Conservation (phyloP, 148 eudicot species). For the Rhododendron simsii region DNA sequence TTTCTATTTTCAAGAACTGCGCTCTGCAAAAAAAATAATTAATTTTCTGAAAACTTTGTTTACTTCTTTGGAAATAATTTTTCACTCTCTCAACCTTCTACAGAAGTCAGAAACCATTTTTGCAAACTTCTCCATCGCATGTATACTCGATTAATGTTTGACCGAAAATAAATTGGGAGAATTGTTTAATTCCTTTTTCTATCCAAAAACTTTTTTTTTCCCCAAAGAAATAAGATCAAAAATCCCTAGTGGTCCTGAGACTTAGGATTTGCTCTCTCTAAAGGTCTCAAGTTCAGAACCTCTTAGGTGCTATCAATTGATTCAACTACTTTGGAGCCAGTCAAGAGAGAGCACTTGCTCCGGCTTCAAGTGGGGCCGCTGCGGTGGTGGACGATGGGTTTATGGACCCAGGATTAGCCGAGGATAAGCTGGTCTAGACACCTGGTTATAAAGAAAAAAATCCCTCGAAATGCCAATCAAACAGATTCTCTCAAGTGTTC, state of each 20-base stretch:
- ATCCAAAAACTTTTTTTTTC: neutral
- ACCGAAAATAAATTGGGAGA: neutral
- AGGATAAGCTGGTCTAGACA: too few relatives aligned
- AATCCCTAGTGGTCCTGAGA: neutral
- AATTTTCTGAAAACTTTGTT: neutral
- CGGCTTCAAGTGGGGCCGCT: too few relatives aligned
- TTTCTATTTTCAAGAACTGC: too few relatives aligned
- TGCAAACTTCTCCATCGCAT: neutral
- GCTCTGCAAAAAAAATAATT: neutral
- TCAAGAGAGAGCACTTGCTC: too few relatives aligned
- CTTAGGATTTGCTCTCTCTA: neutral
- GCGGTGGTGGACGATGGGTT: too few relatives aligned
- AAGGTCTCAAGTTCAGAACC: too few relatives aligned
- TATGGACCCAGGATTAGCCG: too few relatives aligned
- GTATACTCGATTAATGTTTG: too few relatives aligned
- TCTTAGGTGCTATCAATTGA: neutral
- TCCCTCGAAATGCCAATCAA: neutral
- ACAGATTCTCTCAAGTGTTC: neutral
- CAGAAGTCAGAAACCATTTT: neutral
- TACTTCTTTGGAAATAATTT: too few relatives aligned
- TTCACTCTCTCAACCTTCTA: neutral
- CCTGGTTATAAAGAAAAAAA: too few relatives aligned
- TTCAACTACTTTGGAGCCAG: neutral
- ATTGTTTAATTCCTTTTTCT: neutral
- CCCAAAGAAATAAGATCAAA: too few relatives aligned